Evolutionary conservation across 1,284 basidiomycete species (phyloP), one percentile per base, ranked within the genome.

Genomic region (Ganoderma leucocontextum): DNA sequence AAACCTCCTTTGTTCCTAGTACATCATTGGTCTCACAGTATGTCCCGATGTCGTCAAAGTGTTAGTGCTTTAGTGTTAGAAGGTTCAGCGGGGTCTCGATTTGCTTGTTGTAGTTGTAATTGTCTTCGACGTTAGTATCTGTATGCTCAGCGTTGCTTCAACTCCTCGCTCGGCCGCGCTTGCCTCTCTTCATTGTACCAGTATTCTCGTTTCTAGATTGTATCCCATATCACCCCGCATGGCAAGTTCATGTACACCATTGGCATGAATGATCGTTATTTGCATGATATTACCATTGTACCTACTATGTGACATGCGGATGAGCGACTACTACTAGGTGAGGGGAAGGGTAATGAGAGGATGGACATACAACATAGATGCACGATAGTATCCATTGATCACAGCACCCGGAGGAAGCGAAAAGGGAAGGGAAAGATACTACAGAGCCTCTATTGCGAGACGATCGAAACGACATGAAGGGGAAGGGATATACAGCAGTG

Each of bases 261-360:
- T 4, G 22, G 39, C 36, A 59, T 59, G 22, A 3, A 59, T 39
- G n/a, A 29, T 60, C 7, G 38, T 25, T 42, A 44, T 9, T 22
- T 49, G 60, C 60, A 60, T 60, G 38, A 38, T 42, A 22, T 60
- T 60, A 62, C n/a, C 42, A 42, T 41, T 36, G 36, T 60, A 60
- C 58, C 58, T 60, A 42, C 38, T 60, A 42, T 19, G 52, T 55
- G 9, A 17, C 58, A 25, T 60, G 38, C 38, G 22, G 38, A 41
- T n/a, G 38, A 41, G 22, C 6, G 38, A 25, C 38, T 4, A 15
- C 6, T 22, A 25, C 38, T 4, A 15, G 35, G 22, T 25, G 22
- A 9, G 13, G 36, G 19, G 9, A 39, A 22, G 38, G 38, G 36
- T 22, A 36, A 60, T 2, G 22, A n/a, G 58, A 12, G 6, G 12